Percentiles rank a stretch among this genome's conserved stretches.
Conservation (phyloP, 2,329 filamentous ascomycete genomes). For the Trichoderma koningii region DNA sequence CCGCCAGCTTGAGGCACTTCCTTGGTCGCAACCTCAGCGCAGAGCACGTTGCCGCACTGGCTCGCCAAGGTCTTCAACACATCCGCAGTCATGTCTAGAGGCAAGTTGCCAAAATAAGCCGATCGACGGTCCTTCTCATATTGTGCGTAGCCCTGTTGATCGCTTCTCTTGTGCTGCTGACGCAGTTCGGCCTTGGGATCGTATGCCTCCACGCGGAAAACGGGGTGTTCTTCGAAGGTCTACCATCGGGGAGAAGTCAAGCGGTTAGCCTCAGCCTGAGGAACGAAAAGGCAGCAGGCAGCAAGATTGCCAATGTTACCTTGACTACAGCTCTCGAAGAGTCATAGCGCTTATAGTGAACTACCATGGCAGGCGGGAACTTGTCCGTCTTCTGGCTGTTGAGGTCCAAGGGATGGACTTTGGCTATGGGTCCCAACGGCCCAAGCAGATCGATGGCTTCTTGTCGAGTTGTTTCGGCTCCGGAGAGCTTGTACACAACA, state of each 20-base stretch:
- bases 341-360: slow-evolving; percentile 56
- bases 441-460: slow-evolving; percentile 50
- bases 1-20: slow-evolving; percentile 28
- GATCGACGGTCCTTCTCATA: slow-evolving; percentile 51
- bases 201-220: slow-evolving; percentile 32
- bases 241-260: neutral
- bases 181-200: slow-evolving; percentile 34
- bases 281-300: neutral
- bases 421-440: slow-evolving; percentile 47
- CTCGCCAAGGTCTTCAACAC: slow-evolving; percentile 43
- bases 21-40: slow-evolving; percentile 35
- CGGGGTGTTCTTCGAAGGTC: slow-evolving; percentile 37
- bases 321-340: slow-evolving; percentile 48
- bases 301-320: slow-evolving; percentile 30
- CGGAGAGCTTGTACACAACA: slow-evolving; percentile 46
- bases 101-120: slow-evolving; percentile 51
- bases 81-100: slow-evolving; percentile 40
- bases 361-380: slow-evolving; percentile 46
- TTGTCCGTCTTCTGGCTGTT: slow-evolving; percentile 42
- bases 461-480: slow-evolving; percentile 41
- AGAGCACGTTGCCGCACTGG: slow-evolving; percentile 43
- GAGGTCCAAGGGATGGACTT: slow-evolving; percentile 36
- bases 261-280: neutral
- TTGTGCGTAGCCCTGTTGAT: slow-evolving; percentile 31
- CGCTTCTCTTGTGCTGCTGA: slow-evolving; percentile 16